Evolutionary conservation across 2,329 filamentous ascomycete genomes (phyloP).

Genomic region (Stagonosporopsis tanaceti): DNA sequence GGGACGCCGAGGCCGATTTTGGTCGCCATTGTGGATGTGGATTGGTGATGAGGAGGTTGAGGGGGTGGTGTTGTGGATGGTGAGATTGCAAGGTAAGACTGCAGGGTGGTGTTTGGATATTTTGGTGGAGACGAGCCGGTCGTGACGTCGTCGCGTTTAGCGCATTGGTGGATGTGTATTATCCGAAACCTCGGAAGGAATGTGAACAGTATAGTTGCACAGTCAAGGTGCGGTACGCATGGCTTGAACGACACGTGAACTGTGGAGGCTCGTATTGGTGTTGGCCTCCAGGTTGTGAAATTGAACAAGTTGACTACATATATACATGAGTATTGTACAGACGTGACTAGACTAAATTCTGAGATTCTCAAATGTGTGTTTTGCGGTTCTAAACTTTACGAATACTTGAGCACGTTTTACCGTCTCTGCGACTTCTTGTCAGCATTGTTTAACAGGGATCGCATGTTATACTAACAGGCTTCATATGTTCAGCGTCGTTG

Average conservation of each 20-base stretch:
- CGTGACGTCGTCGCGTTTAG: slow-evolving; percentile 27
- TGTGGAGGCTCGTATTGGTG: neutral
- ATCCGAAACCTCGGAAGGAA: neutral
- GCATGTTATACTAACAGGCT: slow-evolving; percentile 33
- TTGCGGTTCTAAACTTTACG: neutral
- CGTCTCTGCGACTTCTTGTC: neutral
- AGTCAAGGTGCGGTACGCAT: neutral
- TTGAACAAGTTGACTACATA: neutral
- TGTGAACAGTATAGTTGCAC: neutral
- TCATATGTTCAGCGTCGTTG: slow-evolving; percentile 76
- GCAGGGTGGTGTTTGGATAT: neutral
- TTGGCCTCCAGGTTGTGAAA: neutral
- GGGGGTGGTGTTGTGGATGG: neutral
- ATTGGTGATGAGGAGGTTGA: neutral
- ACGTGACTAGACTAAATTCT: neutral
- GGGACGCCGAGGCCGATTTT: slow-evolving; percentile 46
- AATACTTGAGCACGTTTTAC: neutral
- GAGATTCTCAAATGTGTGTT: neutral
- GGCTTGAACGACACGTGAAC: neutral
- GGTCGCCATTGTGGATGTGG: slow-evolving; percentile 30
- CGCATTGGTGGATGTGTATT: slow-evolving; percentile 6
- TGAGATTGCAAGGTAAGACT: neutral
- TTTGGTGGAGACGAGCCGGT: neutral
- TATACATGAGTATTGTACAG: slow-evolving; percentile 8
- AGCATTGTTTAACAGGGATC: neutral